Evolutionary conservation across 1,284 basidiomycete genomes (phyloP), one percentile per base, ranked within the genome.

Genomic region (Rhodotorula mucilaginosa): DNA sequence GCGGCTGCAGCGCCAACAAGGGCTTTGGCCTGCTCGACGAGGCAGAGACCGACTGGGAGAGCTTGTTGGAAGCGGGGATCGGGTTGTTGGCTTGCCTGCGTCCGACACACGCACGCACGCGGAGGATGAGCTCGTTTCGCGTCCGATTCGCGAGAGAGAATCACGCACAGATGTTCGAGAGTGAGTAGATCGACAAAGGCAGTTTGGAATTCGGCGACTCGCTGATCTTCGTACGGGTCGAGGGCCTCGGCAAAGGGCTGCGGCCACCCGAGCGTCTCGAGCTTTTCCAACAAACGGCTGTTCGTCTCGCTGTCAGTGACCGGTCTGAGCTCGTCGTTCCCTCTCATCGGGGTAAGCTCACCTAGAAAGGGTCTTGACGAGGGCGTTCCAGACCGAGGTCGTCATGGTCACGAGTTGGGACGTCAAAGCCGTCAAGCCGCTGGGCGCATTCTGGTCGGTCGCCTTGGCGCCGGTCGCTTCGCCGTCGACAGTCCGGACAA

Each of bases 231-330:
- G 60, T 69, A 72, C 23, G 67, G 67, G 62, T 75, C 71, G 44
- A 75, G 66, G 21, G 69, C 65, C 34, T 68, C 68, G 10, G 63
- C 64, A 2, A 92, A 85, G 16, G 85, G 82, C 77, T 86, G 86
- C 19, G 94, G 94, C 93, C 93, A 97, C 39, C 87, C 85, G 48
- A 97, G 81, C 51, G 84, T 85, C 80, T 93, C 92, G 2, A 90
- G 84, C 5, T 87, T 85, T 56, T 82, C 80, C 23, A 89, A 81
- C 15, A 96, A 83, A 7, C 71, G 71, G 2, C 74, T 73, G 57
- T 15, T 7, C 5, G 6, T 2, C 6, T 4, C 1, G 1, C 2
- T 10, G 39, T 44, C 39, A 44, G 39, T 44, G 48, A 97, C 81
- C 51, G 84, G 85, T 80, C 93, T 92, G 2, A 90, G 84, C 5